Evolutionary conservation across 2,329 filamentous ascomycete genomes (phyloP).

Genomic region (Sporothrix phasma): DNA sequence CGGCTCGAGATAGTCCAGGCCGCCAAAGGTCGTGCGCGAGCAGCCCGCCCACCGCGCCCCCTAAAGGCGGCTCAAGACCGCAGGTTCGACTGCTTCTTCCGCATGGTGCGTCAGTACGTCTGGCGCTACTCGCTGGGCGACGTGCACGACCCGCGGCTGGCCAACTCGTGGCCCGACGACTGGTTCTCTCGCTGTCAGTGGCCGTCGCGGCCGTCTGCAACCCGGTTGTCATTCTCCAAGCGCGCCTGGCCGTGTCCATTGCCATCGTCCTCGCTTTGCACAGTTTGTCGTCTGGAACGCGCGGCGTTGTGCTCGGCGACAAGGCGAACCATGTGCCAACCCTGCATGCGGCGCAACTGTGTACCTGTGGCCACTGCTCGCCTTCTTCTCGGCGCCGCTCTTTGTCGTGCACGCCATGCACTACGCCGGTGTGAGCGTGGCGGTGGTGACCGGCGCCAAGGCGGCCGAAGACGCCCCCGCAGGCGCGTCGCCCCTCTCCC

Average conservation of each 20-base stretch:
- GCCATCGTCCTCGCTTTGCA: conserved; percentile 56
- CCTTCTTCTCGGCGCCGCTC: conserved; percentile 81
- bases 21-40: conserved; percentile 27
- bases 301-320: conserved; percentile 85
- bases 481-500: not conserved
- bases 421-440: not conserved
- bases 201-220: conserved; percentile 46
- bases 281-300: conserved; percentile 78
- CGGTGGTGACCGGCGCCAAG: not conserved
- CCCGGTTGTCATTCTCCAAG: conserved; percentile 33
- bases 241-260: conserved; percentile 51
- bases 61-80: not conserved
- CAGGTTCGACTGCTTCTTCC: conserved; percentile 27
- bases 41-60: not conserved
- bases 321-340: conserved; percentile 91
- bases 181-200: conserved; percentile 48
- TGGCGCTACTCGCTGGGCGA: conserved; percentile 40
- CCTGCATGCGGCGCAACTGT: conserved; percentile 84
- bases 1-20: conserved; percentile 46
- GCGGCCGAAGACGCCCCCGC: not conserved
- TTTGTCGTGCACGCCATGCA: conserved; percentile 32
- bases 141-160: conserved; percentile 45
- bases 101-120: conserved; percentile 30
- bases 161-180: conserved; percentile 41
- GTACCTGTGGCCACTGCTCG: conserved; percentile 84